Evolutionary conservation across 805 yeast species (phyloP), one percentile per base, ranked within the genome.

Genomic region (Saturnispora sanitii): DNA sequence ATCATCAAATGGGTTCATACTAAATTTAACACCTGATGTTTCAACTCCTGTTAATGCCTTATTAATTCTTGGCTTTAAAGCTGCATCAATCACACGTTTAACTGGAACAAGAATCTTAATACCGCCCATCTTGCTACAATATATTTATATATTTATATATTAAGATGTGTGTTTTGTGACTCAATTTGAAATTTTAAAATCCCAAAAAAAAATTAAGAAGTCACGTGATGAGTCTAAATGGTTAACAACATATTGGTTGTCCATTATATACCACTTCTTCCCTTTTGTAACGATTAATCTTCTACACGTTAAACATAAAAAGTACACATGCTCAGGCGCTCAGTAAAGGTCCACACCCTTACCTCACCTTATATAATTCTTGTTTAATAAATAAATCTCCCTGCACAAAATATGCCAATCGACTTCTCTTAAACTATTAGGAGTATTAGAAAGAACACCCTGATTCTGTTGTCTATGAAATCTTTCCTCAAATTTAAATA

Each of bases 1-100:
- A 64, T 92, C 98, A 65, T 95, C 92, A 63, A 92, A 92, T 42
- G 99, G 98, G 60, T 92, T 92, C 61, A 90, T 85, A 56, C 86
- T 75, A 68, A 81, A 87, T 65, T 90, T 90, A 50, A 85, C 84
- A 43, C 96, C 96, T 48, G 82, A 75, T 41, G 90, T 77, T 51
- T 87, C 95, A 37, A 83, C 77, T 5, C 92, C 95, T 9, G 86
- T 80, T 37, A 77, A 77, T 12, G 94, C 67, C 61, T 84, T 79
- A 68, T 87, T 87, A 62, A 90, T 80, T 54, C 96, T 73, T 35
- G 98, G 98, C 63, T 82, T 83, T 53, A 88, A 73, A 13, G 96
- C 96, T 42, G 83, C 82, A 64, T 92, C 98, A 54, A 92, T 81
- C 39, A 88, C 96, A 48, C 97, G 72, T 65, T 92, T 92, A 36